These are phyloP conservation scores for Malus hybrid DNA, from an alignment of 331 rosid species.

Conservation along the genomic window DNA sequence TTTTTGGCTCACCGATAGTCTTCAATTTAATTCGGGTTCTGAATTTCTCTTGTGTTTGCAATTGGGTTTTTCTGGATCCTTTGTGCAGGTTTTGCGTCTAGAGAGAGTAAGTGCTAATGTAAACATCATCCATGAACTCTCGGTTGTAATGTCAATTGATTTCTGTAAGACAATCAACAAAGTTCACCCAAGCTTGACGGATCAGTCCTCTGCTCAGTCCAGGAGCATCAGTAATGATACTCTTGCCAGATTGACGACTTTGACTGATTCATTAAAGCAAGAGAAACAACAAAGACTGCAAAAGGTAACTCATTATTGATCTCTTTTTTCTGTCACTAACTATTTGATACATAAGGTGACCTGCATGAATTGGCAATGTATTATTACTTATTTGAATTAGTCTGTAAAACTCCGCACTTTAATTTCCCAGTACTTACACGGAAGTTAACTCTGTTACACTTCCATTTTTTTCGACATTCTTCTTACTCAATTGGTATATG, in stretches of 20 bases:
- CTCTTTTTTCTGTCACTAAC: background rate
- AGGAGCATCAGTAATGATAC: conserved; percentile 80
- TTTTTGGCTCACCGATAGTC: background rate
- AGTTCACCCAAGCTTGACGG: conserved; percentile 66
- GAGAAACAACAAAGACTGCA: conserved; percentile 63
- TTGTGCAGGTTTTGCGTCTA: conserved; percentile 55
- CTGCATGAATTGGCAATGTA: background rate
- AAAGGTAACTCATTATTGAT: conserved; percentile 45
- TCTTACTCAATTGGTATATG: conserved; percentile 7
- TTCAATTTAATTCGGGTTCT: background rate
- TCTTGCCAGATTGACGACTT: conserved; percentile 68
- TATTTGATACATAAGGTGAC: background rate
- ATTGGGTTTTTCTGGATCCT: conserved; percentile 1
- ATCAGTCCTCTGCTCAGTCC: conserved; percentile 29
- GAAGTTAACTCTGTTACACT: background rate
- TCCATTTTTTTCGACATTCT: background rate
- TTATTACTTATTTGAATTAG: background rate
- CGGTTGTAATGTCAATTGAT: conserved; percentile 68
- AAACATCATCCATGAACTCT: conserved; percentile 45
- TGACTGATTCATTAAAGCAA: conserved; percentile 56
- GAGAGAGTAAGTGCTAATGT: conserved; percentile 57
- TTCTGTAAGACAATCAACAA: conserved; percentile 44
- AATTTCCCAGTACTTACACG: background rate
- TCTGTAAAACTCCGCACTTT: background rate
- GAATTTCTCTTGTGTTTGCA: conserved; percentile 2